Percentiles rank a stretch among this genome's conserved stretches.
phyloP scores from a whole-genome alignment of 805 yeast species.

The Starmerella ratchasimensis region DNA sequence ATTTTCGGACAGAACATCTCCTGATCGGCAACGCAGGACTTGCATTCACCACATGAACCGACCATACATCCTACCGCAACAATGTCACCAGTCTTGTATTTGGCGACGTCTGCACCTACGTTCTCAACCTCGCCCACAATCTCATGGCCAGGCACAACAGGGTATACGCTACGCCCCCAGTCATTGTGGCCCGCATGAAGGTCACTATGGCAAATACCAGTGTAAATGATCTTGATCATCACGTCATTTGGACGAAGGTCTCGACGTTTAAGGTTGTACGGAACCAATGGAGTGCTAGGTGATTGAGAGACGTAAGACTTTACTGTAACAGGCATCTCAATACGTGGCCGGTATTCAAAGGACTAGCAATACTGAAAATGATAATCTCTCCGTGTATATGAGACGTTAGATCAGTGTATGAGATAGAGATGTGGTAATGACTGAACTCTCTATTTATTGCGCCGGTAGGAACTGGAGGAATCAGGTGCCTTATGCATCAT shows the following conservation, averaged over 20 bases:
- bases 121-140: conserved; percentile 28
- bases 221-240: conserved; percentile 20
- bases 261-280: conserved; percentile 14
- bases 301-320: no score
- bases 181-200: conserved; percentile 38
- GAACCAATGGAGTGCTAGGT: conserved; percentile 1
- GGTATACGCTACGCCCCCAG: conserved; percentile 34
- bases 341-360: no score
- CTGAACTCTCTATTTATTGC: no score
- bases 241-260: conserved; percentile 23
- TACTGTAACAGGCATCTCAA: no score
- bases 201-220: conserved; percentile 46
- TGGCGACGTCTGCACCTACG: conserved; percentile 43
- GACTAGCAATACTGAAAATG: no score
- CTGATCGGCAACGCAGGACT: conserved; percentile 40
- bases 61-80: conserved; percentile 72
- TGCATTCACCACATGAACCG: conserved; percentile 47
- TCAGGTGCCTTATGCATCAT: no score
- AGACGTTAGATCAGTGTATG: no score
- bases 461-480: no score
- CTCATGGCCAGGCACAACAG: conserved; percentile 39
- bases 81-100: conserved; percentile 49
- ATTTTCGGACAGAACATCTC: conserved; percentile 41
- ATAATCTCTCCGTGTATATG: no score
- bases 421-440: no score